These are phyloP conservation scores for Magnusiomyces paraingens DNA, from an alignment of 1,139 yeast genomes.

Conservation along the genomic window DNA sequence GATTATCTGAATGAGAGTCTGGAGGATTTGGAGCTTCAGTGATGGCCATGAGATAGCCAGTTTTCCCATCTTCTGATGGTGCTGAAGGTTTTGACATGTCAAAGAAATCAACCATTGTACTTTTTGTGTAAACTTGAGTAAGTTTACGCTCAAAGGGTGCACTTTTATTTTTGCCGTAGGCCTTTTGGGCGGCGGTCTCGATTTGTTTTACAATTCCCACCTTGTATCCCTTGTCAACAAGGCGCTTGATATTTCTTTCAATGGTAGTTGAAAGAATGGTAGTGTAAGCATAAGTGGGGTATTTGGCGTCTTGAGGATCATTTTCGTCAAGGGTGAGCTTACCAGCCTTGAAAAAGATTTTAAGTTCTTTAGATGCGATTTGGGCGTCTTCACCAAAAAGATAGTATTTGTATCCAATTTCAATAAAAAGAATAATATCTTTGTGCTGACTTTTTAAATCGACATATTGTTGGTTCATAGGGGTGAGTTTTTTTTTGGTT, in stretches of 20 bases:
- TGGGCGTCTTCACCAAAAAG: constrained; percentile 82
- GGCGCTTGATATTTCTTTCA: constrained; percentile 58
- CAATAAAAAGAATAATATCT: constrained; percentile 70
- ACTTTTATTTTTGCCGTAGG: constrained; percentile 36
- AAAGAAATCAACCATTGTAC: constrained; percentile 67
- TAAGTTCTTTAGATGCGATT: constrained; percentile 55
- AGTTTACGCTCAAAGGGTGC: constrained; percentile 63
- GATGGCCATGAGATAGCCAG: constrained; percentile 27
- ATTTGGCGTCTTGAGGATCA: constrained; percentile 33
- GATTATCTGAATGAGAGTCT: neutral
- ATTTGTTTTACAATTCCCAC: constrained; percentile 85
- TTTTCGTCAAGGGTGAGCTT: constrained; percentile 46
- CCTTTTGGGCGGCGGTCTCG: constrained; percentile 73
- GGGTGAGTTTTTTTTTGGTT: constrained; percentile 45
- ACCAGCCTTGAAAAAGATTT: constrained; percentile 69
- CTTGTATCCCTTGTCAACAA: constrained; percentile 39
- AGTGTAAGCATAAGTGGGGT: constrained; percentile 69
- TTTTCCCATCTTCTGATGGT: constrained; percentile 21
- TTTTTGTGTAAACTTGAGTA: constrained; percentile 71
- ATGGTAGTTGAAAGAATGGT: constrained; percentile 75
- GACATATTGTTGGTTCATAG: constrained; percentile 70
- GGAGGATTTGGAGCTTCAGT: constrained; percentile 11
- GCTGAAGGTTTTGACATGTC: constrained; percentile 20
- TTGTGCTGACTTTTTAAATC: constrained; percentile 52
- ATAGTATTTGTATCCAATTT: constrained; percentile 87